A percentile compares a stretch with the other conserved stretches of the same genome.
These are phyloP conservation scores for Paramecium pentaurelia DNA, from an alignment of 73 alveolate species.

Conservation along the genomic window DNA sequence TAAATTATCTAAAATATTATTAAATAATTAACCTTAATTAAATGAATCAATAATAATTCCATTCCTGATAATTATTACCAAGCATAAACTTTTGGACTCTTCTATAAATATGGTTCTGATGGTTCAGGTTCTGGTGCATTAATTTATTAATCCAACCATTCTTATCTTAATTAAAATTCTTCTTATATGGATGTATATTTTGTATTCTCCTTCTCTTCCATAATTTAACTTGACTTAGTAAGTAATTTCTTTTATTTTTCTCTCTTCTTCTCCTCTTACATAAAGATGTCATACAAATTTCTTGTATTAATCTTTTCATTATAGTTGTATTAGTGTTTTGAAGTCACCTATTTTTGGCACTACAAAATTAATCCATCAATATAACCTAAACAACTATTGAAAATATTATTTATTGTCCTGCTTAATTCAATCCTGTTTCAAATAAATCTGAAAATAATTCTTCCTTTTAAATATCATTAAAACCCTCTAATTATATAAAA, in stretches of 20 bases:
- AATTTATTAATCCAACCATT: background rate
- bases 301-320: background rate
- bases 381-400: background rate
- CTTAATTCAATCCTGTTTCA: background rate
- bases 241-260: background rate
- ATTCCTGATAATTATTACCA: background rate
- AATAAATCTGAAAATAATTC: conserved; percentile 5
- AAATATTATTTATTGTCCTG: background rate
- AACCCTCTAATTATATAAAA: background rate
- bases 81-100: conserved; percentile 2
- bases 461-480: background rate
- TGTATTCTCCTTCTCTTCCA: conserved; percentile 5
- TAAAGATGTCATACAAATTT: background rate
- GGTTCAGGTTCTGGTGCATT: background rate
- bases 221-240: background rate
- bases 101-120: background rate
- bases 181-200: background rate
- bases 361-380: background rate
- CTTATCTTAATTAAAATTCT: background rate
- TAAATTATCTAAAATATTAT: background rate
- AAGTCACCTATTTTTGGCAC: background rate
- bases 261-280: conserved; percentile 28
- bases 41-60: conserved; percentile 4
- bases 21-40: background rate
- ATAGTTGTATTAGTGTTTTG: background rate